Conservation (phyloP, 805 yeast species). For the Nakazawaea ambrosiae region DNA sequence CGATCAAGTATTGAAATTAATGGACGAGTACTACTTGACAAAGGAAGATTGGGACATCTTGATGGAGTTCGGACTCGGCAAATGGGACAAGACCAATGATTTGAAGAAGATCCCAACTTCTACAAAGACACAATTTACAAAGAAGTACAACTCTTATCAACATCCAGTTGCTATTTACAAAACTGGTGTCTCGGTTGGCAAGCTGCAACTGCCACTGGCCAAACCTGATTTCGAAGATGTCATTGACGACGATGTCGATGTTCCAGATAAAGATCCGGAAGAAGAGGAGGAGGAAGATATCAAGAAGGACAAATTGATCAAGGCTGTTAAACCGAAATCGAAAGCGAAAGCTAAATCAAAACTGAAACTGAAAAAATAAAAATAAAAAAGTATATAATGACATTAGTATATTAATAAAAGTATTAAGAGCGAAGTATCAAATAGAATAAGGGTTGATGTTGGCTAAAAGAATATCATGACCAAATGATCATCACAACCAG, state of each 20-base stretch:
- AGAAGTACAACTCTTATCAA: constrained; percentile 63
- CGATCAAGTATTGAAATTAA: constrained; percentile 50
- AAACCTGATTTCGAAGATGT: constrained; percentile 71
- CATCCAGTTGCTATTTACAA: constrained; percentile 86
- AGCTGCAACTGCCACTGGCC: constrained; percentile 23
- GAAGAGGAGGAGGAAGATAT: constrained; percentile 42
- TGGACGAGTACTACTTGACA: constrained; percentile 84
- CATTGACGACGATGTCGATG: constrained; percentile 44
- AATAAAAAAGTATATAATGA: no score
- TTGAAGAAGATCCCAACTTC: constrained; percentile 65
- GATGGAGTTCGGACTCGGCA: constrained; percentile 77
- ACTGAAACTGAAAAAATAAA: constrained; percentile 12
- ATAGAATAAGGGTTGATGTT: no score
- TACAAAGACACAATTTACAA: constrained; percentile 81
- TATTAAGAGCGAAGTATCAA: no score
- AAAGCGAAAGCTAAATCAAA: constrained; percentile 12
- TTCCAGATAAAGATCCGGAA: constrained; percentile 30
- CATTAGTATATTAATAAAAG: no score
- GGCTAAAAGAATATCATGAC: no score
- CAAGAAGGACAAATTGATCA: constrained; percentile 58
- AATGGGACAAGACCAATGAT: constrained; percentile 30
- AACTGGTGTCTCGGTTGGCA: constrained; percentile 55
- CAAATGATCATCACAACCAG: no score
- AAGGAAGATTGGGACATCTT: constrained; percentile 90
- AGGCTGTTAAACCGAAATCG: constrained; percentile 36